Conservation (phyloP, 1,284 basidiomycete genomes). For the Rhodotorula sp. region DNA sequence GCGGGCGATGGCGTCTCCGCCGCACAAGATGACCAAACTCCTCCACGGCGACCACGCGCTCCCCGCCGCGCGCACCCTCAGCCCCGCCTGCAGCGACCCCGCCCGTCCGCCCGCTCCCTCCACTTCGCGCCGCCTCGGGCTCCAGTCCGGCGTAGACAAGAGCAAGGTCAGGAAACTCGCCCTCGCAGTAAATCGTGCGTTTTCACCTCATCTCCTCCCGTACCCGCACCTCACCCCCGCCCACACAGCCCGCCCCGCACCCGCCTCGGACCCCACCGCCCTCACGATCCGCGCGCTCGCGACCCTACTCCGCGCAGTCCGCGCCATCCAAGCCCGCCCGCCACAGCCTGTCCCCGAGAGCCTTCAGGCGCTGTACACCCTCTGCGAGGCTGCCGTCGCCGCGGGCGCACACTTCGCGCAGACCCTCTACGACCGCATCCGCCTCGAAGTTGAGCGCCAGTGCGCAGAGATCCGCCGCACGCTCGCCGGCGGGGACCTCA, state of each 20-base stretch:
- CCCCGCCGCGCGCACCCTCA: background rate
- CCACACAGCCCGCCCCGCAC: conserved; percentile 8
- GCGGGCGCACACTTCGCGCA: conserved; percentile 24
- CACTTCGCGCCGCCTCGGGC: conserved; percentile 28
- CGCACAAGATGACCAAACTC: conserved; percentile 27
- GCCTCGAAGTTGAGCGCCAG: conserved; percentile 44
- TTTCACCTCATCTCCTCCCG: background rate
- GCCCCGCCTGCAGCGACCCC: background rate
- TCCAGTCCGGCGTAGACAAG: conserved; percentile 22
- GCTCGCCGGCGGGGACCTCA: background rate
- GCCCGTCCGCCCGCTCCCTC: conserved; percentile 14
- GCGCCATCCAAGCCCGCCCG: conserved; percentile 43
- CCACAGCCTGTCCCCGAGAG: conserved; percentile 43
- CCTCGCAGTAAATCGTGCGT: conserved; percentile 24
- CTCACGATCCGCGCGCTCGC: conserved; percentile 14
- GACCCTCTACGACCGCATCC: conserved; percentile 44
- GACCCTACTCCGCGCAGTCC: conserved; percentile 41
- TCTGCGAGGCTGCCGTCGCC: conserved; percentile 40
- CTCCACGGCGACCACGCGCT: background rate
- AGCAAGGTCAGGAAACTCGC: conserved; percentile 29
- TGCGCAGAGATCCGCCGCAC: conserved; percentile 29
- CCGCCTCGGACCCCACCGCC: conserved; percentile 14
- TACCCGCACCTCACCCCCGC: background rate
- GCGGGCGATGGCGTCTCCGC: conserved; percentile 20
- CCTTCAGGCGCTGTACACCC: conserved; percentile 43